Conservation (phyloP, 805 yeast species). For the Monosporozyma yasuniensis region DNA sequence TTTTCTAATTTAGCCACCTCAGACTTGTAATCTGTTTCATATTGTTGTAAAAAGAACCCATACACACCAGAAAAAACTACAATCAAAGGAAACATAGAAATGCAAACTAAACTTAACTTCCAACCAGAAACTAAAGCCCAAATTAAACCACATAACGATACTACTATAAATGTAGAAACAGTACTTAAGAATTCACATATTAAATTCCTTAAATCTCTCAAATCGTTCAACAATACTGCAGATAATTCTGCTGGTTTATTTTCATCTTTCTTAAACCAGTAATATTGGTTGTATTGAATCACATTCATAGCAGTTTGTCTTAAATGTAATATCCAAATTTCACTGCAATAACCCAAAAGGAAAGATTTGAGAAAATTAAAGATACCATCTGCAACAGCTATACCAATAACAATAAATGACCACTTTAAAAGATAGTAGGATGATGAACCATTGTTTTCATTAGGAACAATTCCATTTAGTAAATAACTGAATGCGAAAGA, state of each 20-base stretch:
- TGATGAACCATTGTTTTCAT: slow-evolving; percentile 24
- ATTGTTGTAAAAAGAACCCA: slow-evolving; percentile 40
- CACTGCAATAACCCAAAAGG: slow-evolving; percentile 50
- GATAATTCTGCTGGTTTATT: slow-evolving; percentile 45
- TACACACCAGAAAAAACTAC: slow-evolving; percentile 42
- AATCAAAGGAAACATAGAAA: slow-evolving; percentile 65
- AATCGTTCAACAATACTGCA: slow-evolving; percentile 68
- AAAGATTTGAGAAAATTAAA: slow-evolving; percentile 43
- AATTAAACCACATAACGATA: slow-evolving; percentile 50
- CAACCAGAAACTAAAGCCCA: slow-evolving; percentile 82
- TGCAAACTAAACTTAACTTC: slow-evolving; percentile 77
- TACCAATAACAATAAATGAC: slow-evolving; percentile 55
- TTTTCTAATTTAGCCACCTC: slow-evolving; percentile 48
- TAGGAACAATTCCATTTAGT: slow-evolving; percentile 52
- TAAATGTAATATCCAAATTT: slow-evolving; percentile 51
- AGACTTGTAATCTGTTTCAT: slow-evolving; percentile 54
- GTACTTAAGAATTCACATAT: slow-evolving; percentile 55
- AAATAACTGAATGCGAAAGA: slow-evolving; percentile 70
- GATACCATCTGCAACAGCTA: slow-evolving; percentile 58
- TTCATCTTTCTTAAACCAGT: slow-evolving; percentile 40
- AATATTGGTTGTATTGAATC: slow-evolving; percentile 42
- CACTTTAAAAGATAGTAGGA: slow-evolving; percentile 41
- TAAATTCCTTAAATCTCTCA: slow-evolving; percentile 63
- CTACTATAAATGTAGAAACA: slow-evolving; percentile 41
- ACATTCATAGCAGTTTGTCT: slow-evolving; percentile 42